Base-by-base conservation (phyloP, 257 asterid species). In the Rubia yunnanensis region DNA sequence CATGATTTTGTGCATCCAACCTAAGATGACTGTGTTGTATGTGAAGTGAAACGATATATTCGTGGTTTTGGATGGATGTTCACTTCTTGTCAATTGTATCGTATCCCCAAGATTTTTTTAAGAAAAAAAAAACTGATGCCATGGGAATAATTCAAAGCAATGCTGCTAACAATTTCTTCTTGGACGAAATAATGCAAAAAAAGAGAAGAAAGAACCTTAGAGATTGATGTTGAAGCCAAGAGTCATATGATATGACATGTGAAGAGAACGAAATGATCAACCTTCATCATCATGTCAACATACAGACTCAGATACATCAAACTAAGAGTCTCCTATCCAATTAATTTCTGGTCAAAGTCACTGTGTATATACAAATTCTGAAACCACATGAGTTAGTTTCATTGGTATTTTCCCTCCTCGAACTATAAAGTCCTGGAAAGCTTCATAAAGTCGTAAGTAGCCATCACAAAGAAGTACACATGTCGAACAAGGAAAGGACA, bases 401-500 rank as follows among this genome's bases (percentile, higher is more conserved):
- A 9, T 39, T 14, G 5, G 7, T 44, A 44, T 44, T 44, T 44
- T 39, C 13, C 46, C 46, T 10, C 46, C 46, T 39, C 17, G 3
- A 39, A 39, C 46, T 3, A 39, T 9, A 39, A 11, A 39, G 46
- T 10, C 3, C 30, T n/a, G 31, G 27, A 22, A 6, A 24, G 26
- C 8, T 11, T 14, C 31, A 56, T 67, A 34, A 57, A 36, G 28
- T 6, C 10, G 28, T 36, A 56, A 35, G n/a, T 18, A 36, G 48
- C 48, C n/a, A 68, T 48, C 52, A 14, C 50, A 28, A n/a, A 38
- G 13, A 30, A 13, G 54, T n/a, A 68, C 46, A 68, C 15, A 57
- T n/a, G 36, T 27, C 49, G 41, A 57, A 14, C 23, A 30, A 48
- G 65, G 22, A 57, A 4, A 32, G 10, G 39, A 39, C 23, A 57